Evolutionary conservation across 129 eudicot species (phyloP).

Genomic region (Heracleum sosnowskyi): DNA sequence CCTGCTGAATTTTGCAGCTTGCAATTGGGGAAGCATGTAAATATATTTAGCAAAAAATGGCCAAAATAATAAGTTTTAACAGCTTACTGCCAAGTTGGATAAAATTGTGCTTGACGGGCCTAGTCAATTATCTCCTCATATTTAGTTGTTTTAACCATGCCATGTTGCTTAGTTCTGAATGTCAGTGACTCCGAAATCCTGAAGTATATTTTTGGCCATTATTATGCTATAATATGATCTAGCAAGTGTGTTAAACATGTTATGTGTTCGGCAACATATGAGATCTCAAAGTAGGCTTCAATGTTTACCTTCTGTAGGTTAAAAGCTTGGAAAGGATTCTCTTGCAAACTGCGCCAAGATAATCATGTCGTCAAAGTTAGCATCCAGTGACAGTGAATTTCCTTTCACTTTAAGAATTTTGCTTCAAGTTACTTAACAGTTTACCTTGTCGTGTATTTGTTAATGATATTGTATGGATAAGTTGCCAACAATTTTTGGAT

Average conservation of each 20-base stretch:
- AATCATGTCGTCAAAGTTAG: conserved; percentile 93
- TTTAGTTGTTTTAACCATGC: not conserved
- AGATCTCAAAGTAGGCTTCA: not conserved
- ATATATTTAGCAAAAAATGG: conserved; percentile 79
- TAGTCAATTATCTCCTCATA: too few relatives aligned
- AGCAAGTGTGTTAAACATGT: not conserved
- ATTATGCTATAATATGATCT: not conserved
- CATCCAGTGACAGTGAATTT: conserved; percentile 67
- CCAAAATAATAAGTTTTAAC: too few relatives aligned
- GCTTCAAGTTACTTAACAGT: too few relatives aligned
- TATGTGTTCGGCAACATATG: not conserved
- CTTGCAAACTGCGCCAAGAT: conserved; percentile 96
- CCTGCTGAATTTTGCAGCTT: conserved; percentile 47
- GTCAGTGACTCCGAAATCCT: too few relatives aligned
- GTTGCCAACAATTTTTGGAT: too few relatives aligned
- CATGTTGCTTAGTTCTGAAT: not conserved
- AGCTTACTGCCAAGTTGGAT: too few relatives aligned
- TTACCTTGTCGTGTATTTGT: too few relatives aligned
- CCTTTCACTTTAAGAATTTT: too few relatives aligned
- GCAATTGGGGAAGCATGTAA: conserved; percentile 98
- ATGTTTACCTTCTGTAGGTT: conserved; percentile 38
- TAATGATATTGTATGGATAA: too few relatives aligned
- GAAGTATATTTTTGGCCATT: too few relatives aligned
- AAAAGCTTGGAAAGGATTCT: conserved; percentile 91
- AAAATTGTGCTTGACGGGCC: too few relatives aligned